Percentiles rank a stretch among this genome's conserved stretches.
Evolutionary conservation across 1,139 yeast species (phyloP).

Genomic region (Candida tetrigidarum): DNA sequence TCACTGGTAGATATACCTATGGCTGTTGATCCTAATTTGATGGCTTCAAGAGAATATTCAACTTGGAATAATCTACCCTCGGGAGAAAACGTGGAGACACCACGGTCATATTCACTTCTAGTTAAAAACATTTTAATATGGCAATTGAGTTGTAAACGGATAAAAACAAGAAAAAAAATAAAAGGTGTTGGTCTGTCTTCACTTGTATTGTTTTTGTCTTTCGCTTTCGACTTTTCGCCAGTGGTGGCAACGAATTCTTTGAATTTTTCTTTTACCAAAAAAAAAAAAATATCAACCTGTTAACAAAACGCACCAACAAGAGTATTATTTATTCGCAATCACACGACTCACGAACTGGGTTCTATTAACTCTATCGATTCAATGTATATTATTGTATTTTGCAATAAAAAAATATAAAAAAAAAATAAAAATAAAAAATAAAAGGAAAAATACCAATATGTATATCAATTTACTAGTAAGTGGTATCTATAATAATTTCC

Average conservation of each 20-base stretch:
- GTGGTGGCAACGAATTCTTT: background rate
- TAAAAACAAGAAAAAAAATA: background rate
- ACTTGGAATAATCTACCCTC: constrained; percentile 99
- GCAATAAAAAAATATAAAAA: too few species aligned
- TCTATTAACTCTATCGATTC: background rate
- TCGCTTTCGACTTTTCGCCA: too few species aligned
- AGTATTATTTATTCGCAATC: background rate
- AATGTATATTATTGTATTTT: constrained; percentile 1
- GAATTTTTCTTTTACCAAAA: background rate
- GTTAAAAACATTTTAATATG: constrained; percentile 80
- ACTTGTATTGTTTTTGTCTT: too few species aligned
- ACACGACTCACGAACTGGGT: background rate
- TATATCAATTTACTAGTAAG: background rate
- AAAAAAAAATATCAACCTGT: too few species aligned
- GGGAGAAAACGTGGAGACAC: constrained; percentile 97
- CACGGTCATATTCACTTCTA: constrained; percentile 99
- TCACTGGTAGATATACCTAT: constrained; percentile 97
- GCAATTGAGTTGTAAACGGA: background rate
- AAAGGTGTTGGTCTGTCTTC: background rate
- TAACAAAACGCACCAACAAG: background rate
- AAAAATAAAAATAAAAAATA: too few species aligned
- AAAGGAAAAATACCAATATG: background rate
- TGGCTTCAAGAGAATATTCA: constrained; percentile 97
- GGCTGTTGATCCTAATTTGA: constrained; percentile 96
- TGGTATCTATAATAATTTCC: constrained; percentile 1